Percentiles rank a stretch among this genome's conserved stretches.
Conservation (phyloP, 768 basidiomycete species). For the Auriscalpium vulgare region DNA sequence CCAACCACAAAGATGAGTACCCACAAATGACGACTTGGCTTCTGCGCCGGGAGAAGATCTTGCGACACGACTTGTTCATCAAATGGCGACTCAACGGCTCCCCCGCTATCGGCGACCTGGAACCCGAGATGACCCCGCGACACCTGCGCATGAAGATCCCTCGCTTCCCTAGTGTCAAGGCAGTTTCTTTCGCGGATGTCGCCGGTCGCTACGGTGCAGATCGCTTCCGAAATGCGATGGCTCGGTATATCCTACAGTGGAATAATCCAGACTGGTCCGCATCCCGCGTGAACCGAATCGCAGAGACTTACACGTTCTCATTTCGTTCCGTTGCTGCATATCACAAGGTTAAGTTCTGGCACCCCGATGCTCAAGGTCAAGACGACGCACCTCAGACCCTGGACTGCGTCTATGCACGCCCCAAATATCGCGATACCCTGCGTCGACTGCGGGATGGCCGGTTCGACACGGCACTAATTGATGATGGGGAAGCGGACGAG, state of each 20-base stretch:
- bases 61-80: neutral
- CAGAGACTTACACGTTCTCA: slow-evolving; percentile 11
- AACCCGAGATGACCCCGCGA: slow-evolving; percentile 2
- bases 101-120: slow-evolving; percentile 27
- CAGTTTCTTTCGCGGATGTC: neutral
- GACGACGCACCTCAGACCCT: slow-evolving; percentile 7
- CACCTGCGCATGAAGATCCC: neutral
- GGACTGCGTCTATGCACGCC: slow-evolving; percentile 27
- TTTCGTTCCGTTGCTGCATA: slow-evolving; percentile 24
- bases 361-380: slow-evolving; percentile 9
- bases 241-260: slow-evolving; percentile 18
- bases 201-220: neutral
- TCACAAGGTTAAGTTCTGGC: slow-evolving; percentile 16
- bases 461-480: slow-evolving; percentile 29
- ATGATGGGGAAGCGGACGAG: slow-evolving; percentile 4
- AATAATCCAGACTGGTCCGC: slow-evolving; percentile 15
- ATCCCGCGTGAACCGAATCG: slow-evolving; percentile 11
- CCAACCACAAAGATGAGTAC: neutral
- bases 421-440: slow-evolving; percentile 13
- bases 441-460: slow-evolving; percentile 15
- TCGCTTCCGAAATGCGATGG: slow-evolving; percentile 3
- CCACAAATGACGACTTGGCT: neutral
- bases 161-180: neutral
- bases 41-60: neutral
- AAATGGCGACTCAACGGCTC: slow-evolving; percentile 17